Evolutionary conservation across 2,329 filamentous ascomycete species (phyloP).

Genomic region (Albophoma yamanashiensis): DNA sequence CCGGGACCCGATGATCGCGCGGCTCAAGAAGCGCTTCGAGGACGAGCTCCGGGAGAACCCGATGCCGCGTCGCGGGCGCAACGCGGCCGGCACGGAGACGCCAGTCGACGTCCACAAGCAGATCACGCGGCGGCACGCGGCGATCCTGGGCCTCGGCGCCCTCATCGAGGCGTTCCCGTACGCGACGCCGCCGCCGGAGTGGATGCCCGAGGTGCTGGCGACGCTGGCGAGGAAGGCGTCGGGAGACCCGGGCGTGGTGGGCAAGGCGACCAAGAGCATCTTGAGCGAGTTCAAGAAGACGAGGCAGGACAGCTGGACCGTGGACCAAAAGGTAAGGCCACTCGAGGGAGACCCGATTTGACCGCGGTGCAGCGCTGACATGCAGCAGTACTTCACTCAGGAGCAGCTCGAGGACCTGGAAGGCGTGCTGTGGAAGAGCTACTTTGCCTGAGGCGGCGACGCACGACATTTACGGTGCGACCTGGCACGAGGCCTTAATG

Average conservation of each 20-base stretch:
- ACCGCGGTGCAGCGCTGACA: slow-evolving; percentile 5
- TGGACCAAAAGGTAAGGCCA: slow-evolving; percentile 81
- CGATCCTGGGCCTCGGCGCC: slow-evolving; percentile 81
- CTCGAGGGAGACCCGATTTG: neutral
- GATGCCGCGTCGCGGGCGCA: slow-evolving; percentile 62
- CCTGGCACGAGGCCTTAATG: neutral
- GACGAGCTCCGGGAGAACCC: slow-evolving; percentile 71
- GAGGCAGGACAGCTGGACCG: slow-evolving; percentile 94
- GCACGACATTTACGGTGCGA: neutral
- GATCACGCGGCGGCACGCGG: slow-evolving; percentile 75
- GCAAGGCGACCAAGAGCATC: slow-evolving; percentile 89
- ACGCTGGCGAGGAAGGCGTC: slow-evolving; percentile 77
- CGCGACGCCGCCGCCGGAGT: slow-evolving; percentile 77
- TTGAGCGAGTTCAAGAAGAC: slow-evolving; percentile 99
- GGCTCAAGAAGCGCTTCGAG: slow-evolving; percentile 72
- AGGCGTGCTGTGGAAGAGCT: slow-evolving; percentile 98
- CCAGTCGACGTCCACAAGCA: slow-evolving; percentile 63
- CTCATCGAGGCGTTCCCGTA: slow-evolving; percentile 96
- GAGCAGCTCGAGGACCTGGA: slow-evolving; percentile 94
- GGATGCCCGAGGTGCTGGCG: slow-evolving; percentile 90
- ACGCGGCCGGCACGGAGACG: slow-evolving; percentile 54
- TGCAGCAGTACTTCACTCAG: slow-evolving; percentile 61
- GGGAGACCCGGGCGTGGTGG: slow-evolving; percentile 81
- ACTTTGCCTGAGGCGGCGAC: slow-evolving; percentile 60
- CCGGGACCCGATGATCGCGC: slow-evolving; percentile 64